Base-by-base conservation (phyloP, 192 early-diverging fungal species). In the Funneliformis geosporum region DNA sequence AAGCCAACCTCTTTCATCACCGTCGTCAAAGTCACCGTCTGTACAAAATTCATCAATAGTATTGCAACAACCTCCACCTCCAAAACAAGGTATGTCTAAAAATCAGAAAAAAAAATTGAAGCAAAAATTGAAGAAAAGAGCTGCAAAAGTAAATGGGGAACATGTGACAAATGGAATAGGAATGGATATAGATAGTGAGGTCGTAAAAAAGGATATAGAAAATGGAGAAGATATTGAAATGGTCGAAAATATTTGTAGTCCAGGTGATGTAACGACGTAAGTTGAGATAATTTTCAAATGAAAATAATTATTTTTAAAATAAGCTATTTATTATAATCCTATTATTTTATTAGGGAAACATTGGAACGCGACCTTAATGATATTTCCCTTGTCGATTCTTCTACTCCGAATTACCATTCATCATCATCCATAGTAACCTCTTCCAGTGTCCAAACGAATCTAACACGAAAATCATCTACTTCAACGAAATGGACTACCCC, bases 301-400 rank as follows among this genome's bases (percentile, higher is more conserved):
- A 5, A 39, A 8, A 40, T 40, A 7, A 10, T 10, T 16, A 25
- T 23, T 23, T 55, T 71, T 33, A 8, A 40, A 38, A 40, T 46
- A 44, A 14, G 33, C 23, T 43, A 18, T 75, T 59, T 75, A 5
- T n/a, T 43, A 1, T 4, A 42, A 21, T 70, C 38, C 9, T 42
- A 0, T 33, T 27, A 42, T 21, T 60, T 75, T 75, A 60, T 55
- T 65, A 81, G 82, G 39, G 70, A 86, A 28, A 87, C 85, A 25
- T 85, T 94, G 46, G 90, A 89, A 75, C 86, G 87, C 55, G 90
- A 88, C 70, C 86, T 93, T 81, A 91, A 90, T 75, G 90, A 91
- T 38, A 91, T 92, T 67, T 89, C 90, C 25, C 82, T 94, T 43
- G 86, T 84, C 33, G 89, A 88, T 27, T 84, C 83, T 38, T 79